phyloP scores from a whole-genome alignment of 2,329 filamentous ascomycete genomes.

The Annulohypoxylon truncatum region DNA sequence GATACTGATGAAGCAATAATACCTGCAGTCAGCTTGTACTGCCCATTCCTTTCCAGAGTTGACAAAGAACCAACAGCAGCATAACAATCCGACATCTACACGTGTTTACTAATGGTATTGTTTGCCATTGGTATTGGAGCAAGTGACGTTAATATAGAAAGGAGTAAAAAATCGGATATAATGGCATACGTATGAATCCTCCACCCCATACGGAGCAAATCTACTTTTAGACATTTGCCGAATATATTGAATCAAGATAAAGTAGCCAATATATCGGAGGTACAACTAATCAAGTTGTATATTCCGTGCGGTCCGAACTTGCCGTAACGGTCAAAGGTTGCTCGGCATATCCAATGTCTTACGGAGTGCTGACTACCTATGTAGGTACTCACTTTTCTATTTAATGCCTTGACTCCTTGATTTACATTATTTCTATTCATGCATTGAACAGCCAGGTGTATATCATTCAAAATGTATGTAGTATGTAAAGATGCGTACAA shows the following conservation, averaged over 20 bases:
- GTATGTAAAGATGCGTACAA: constrained; percentile 6
- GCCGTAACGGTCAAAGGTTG: background rate
- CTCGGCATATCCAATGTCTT: constrained; percentile 21
- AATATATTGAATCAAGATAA: constrained; percentile 11
- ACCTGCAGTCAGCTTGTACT: background rate
- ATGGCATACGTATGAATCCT: constrained; percentile 1
- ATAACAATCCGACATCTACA: background rate
- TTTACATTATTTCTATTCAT: background rate
- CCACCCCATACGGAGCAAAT: background rate
- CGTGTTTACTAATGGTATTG: background rate
- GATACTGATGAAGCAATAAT: background rate
- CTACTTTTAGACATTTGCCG: constrained; percentile 11
- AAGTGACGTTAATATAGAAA: background rate
- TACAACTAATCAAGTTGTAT: constrained; percentile 11
- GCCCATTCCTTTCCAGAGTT: background rate
- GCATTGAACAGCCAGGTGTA: background rate
- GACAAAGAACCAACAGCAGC: background rate
- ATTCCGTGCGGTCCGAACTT: constrained; percentile 32
- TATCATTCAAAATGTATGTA: background rate
- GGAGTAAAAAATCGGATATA: background rate
- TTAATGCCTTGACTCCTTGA: constrained; percentile 8
- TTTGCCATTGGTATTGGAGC: too few relatives aligned
- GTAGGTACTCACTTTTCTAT: background rate
- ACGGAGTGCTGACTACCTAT: background rate
- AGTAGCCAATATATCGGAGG: constrained; percentile 18